phyloP scores from a whole-genome alignment of 805 yeast genomes.

The Ogataea neopini region DNA sequence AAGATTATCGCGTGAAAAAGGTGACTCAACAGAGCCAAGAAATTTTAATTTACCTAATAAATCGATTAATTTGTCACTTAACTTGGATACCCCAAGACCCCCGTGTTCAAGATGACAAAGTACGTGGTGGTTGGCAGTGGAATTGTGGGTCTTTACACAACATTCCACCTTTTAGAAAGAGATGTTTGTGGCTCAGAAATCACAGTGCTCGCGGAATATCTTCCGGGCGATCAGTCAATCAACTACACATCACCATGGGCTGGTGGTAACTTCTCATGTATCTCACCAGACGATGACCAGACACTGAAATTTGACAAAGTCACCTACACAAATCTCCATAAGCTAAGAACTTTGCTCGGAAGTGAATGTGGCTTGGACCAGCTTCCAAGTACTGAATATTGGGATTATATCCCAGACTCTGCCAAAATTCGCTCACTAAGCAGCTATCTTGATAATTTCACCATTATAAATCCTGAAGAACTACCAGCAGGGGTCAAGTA shows the following conservation, averaged over 20 bases:
- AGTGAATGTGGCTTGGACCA: conserved; percentile 53
- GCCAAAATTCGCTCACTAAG: conserved; percentile 48
- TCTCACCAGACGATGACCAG: conserved; percentile 57
- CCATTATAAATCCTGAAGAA: conserved; percentile 36
- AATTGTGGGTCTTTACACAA: conserved; percentile 66
- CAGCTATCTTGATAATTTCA: conserved; percentile 50
- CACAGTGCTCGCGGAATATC: conserved; percentile 59
- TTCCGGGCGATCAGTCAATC: conserved; percentile 79
- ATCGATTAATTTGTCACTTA: background rate
- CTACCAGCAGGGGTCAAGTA: conserved; percentile 54
- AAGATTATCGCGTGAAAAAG: background rate
- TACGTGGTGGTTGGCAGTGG: conserved; percentile 52
- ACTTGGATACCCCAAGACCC: background rate
- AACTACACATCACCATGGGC: conserved; percentile 84
- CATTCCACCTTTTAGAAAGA: conserved; percentile 46
- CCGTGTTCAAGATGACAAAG: background rate
- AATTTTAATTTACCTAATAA: background rate
- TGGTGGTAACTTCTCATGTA: conserved; percentile 61
- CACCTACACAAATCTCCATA: conserved; percentile 52
- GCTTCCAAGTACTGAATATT: conserved; percentile 57
- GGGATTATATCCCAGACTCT: conserved; percentile 51
- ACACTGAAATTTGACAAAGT: conserved; percentile 53
- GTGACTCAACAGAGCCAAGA: background rate
- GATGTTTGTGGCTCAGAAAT: conserved; percentile 44
- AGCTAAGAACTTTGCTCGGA: conserved; percentile 46